Percentiles rank a stretch among this genome's conserved stretches.
These are phyloP conservation scores for Alternaria consortialis DNA, from an alignment of 2,329 filamentous ascomycete species.

Conservation along the genomic window DNA sequence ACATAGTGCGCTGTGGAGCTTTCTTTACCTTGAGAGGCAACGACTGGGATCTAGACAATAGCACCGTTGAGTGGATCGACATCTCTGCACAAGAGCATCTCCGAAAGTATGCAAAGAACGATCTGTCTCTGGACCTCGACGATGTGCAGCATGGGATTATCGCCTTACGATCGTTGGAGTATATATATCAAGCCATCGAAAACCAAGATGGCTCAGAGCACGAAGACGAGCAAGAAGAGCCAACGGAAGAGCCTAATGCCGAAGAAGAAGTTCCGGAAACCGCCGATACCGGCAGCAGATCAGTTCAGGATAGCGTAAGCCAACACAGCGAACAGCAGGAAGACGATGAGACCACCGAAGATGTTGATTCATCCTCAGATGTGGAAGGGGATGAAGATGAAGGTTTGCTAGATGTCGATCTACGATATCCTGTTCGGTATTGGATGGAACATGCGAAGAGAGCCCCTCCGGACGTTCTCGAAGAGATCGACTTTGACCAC, in stretches of 20 bases:
- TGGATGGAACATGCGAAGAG: constrained; percentile 36
- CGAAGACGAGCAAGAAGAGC: neutral
- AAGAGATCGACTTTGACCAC: constrained; percentile 27
- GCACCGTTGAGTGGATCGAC: constrained; percentile 36
- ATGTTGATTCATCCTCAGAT: neutral
- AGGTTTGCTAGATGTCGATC: constrained; percentile 9
- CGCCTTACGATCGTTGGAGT: constrained; percentile 33
- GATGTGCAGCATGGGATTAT: constrained; percentile 38
- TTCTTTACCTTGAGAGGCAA: constrained; percentile 29
- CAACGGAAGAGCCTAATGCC: neutral
- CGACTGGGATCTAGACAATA: constrained; percentile 28
- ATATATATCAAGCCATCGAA: constrained; percentile 22
- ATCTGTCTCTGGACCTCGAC: constrained; percentile 24
- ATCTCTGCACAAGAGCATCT: constrained; percentile 32
- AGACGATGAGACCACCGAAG: neutral
- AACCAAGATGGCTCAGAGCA: neutral
- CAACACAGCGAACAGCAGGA: constrained; percentile 3
- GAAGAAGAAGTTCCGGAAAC: neutral
- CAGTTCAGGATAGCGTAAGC: neutral
- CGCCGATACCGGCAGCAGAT: neutral
- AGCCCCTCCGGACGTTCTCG: constrained; percentile 30
- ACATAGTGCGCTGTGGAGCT: constrained; percentile 33
- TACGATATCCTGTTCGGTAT: constrained; percentile 33
- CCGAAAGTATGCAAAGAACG: constrained; percentile 28
- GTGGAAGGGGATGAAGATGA: constrained; percentile 11